A percentile compares a stretch with the other conserved stretches of the same genome.
Evolutionary conservation across 2,329 filamentous ascomycete species (phyloP).

Genomic region (Aspergillus sp.): DNA sequence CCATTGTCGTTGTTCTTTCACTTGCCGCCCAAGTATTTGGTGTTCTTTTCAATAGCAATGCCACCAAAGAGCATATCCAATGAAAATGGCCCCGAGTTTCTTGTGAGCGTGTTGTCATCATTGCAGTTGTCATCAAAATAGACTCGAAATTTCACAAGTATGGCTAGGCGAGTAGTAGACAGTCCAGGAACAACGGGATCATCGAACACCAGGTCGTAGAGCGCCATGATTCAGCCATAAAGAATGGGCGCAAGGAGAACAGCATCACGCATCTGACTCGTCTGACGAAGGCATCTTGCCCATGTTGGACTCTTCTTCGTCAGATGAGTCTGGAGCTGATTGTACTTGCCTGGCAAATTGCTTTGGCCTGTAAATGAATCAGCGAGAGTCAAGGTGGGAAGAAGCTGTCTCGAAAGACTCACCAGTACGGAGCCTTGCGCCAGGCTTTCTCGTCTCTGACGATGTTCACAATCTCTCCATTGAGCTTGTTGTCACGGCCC

Average conservation of each 20-base stretch:
- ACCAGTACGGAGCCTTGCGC: conserved; percentile 89
- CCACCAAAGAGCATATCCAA: conserved; percentile 16
- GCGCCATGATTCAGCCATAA: not conserved
- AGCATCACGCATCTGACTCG: conserved; percentile 64
- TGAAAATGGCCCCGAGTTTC: conserved; percentile 8
- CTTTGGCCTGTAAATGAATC: conserved; percentile 59
- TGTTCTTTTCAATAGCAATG: conserved; percentile 47
- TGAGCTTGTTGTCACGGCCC: conserved; percentile 68
- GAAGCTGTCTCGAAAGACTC: conserved; percentile 11
- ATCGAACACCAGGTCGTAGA: no score
- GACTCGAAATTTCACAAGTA: no score
- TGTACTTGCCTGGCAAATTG: conserved; percentile 68
- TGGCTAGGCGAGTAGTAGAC: no score
- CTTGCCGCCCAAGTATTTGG: conserved; percentile 63
- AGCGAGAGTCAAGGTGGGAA: no score
- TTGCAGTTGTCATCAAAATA: no score
- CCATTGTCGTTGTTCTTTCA: conserved; percentile 63
- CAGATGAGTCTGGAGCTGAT: conserved; percentile 69
- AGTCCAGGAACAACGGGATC: no score
- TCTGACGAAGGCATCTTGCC: conserved; percentile 82
- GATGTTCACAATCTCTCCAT: conserved; percentile 87
- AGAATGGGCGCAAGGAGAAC: not conserved
- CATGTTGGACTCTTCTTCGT: conserved; percentile 72
- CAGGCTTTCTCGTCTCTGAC: conserved; percentile 87
- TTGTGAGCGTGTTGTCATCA: not conserved